Conservation (phyloP, 2,329 filamentous ascomycete genomes). For the Cryphonectria radicalis region DNA sequence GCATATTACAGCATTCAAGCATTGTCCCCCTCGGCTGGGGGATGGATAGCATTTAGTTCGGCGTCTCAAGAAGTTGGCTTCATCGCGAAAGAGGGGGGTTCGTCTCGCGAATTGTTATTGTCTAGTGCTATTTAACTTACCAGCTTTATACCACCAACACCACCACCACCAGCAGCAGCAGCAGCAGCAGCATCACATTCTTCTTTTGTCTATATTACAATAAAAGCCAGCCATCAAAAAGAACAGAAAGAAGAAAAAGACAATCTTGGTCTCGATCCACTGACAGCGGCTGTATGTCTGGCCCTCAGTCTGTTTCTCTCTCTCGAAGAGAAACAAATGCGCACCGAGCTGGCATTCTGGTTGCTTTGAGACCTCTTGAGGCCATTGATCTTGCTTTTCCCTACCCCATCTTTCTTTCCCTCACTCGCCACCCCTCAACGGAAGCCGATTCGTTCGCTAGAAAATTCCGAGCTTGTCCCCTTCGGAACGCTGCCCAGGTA, state of each 20-base stretch:
- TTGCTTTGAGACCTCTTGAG: background rate
- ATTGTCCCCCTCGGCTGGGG: background rate
- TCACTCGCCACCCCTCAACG: background rate
- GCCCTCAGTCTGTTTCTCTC: background rate
- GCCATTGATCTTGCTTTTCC: background rate
- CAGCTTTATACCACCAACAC: slow-evolving; percentile 1
- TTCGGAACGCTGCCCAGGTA: background rate
- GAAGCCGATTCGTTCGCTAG: background rate
- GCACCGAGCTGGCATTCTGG: background rate
- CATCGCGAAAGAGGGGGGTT: background rate
- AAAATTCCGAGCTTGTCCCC: background rate
- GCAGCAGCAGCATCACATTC: background rate
- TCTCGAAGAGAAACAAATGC: background rate
- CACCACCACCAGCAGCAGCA: background rate
- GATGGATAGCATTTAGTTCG: slow-evolving; percentile 8
- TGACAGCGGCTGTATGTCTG: background rate
- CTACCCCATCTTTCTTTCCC: background rate
- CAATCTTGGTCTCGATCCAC: background rate
- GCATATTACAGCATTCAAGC: slow-evolving; percentile 5
- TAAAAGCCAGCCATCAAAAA: background rate
- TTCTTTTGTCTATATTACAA: slow-evolving; percentile 7
- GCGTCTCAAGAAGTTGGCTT: slow-evolving; percentile 3
- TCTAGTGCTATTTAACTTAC: background rate
- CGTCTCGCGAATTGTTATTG: background rate
- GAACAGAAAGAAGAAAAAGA: background rate